Base-by-base conservation (phyloP, 352 stramenopile genomes). In the Pythium aphanidermatum region DNA sequence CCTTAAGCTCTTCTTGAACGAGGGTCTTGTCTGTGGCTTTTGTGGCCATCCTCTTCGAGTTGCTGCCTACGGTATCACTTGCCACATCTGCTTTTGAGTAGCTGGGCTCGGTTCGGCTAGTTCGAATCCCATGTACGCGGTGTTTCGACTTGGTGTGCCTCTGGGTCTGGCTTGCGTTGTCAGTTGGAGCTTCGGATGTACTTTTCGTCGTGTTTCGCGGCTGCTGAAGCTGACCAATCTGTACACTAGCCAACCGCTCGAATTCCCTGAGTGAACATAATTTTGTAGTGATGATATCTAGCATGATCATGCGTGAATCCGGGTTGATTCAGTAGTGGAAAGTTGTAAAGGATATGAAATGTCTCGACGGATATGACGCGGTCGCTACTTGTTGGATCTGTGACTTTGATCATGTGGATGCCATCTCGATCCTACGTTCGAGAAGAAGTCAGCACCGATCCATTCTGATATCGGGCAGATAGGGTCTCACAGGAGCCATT, bases 1-100 rank as follows among this genome's bases (percentile, higher is more conserved):
- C 63, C 30, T 80, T 77, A 30, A 88, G 69, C 42, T 88, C 76
- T 28, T 88, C 73, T 46, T 88, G 76, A 8, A 88, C 70, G 32
- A 82, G 69, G 7, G 69, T 60, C 34, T 65, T 63, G 35, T 86
- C 72, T 3, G 59, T 49, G 16, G 65, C 44, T 34, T 77, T 81
- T 14, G 46, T 42, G 14, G 57, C 59, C 14, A 40, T 34, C 45
- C 58, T 53, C 20, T 66, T 55, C n/a, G 28, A 21, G 31, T 34
- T 37, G 24, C 31, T 26, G 20, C 30, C 24, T 17, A 9, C n/a
- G 35, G 42, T 14, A 5, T 59, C 35, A 28, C 31, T 35, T 5
- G 26, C 35, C 4, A 46, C 20, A 24, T 31, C 31, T 5, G 9
- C 40, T 8, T 40, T 32, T 12, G 36, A 45, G 4, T 23, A 26